A percentile compares a stretch with the other conserved stretches of the same genome.
Conservation (phyloP, 192 early-diverging fungal species). For the Coemansia sp. region DNA sequence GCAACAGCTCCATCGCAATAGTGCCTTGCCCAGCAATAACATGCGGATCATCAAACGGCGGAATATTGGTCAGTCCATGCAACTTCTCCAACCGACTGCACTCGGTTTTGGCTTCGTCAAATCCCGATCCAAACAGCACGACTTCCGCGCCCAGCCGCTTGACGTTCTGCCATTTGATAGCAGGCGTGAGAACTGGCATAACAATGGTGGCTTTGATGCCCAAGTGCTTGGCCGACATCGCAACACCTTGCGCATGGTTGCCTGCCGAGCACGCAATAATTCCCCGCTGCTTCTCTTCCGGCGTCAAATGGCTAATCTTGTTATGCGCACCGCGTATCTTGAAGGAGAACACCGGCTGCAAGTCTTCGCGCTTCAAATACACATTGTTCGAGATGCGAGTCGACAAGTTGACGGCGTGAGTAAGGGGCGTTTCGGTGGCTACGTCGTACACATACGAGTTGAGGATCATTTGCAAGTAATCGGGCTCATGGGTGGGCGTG, state of each 20-base stretch:
- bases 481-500: constrained; percentile 53
- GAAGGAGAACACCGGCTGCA: constrained; percentile 97
- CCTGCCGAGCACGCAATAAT: constrained; percentile 97
- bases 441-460: constrained; percentile 95
- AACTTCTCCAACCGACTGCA: constrained; percentile 68
- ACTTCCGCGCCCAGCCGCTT: constrained; percentile 86
- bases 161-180: constrained; percentile 91
- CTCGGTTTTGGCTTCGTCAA: constrained; percentile 92
- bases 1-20: constrained; percentile 81
- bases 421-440: constrained; percentile 86
- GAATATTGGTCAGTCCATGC: constrained; percentile 84
- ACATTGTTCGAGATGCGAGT: constrained; percentile 65
- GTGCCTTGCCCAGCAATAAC: constrained; percentile 99
- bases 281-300: constrained; percentile 74
- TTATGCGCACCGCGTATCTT: constrained; percentile 98
- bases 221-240: constrained; percentile 86
- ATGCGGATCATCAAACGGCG: constrained; percentile 96
- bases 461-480: constrained; percentile 92
- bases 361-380: constrained; percentile 92
- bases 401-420: constrained; percentile 79
- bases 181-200: constrained; percentile 83
- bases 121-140: constrained; percentile 85
- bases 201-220: constrained; percentile 94
- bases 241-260: constrained; percentile 98
- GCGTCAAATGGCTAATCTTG: constrained; percentile 76